Evolutionary conservation across 2,329 filamentous ascomycete genomes (phyloP).

Genomic region (Alternaria alternata): DNA sequence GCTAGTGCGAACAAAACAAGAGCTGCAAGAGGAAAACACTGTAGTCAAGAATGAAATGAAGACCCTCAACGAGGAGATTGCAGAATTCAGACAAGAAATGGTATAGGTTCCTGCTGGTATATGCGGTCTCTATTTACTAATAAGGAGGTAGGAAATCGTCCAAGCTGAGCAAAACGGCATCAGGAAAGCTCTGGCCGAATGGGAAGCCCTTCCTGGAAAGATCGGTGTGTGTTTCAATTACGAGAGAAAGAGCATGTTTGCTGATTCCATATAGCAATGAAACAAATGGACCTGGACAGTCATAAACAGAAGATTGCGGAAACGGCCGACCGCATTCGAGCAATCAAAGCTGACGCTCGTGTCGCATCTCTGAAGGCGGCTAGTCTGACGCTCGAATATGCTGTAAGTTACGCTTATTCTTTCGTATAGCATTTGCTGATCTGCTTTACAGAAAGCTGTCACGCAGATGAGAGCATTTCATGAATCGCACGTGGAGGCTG

Average conservation of each 20-base stretch:
- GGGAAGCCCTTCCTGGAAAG: conserved; percentile 72
- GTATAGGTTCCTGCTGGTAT: conserved; percentile 1
- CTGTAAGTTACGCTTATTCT: conserved; percentile 51
- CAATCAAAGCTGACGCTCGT: conserved; percentile 54
- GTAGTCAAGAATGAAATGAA: conserved; percentile 41
- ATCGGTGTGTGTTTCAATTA: conserved; percentile 63
- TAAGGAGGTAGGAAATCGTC: conserved; percentile 45
- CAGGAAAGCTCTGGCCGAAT: conserved; percentile 72
- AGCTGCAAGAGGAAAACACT: conserved; percentile 44
- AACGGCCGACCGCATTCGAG: conserved; percentile 59
- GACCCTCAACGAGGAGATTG: conserved; percentile 31
- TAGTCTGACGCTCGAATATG: conserved; percentile 61
- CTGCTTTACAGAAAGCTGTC: conserved; percentile 62
- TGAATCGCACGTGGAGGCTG: conserved; percentile 71
- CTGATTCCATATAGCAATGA: conserved; percentile 49
- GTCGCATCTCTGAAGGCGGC: conserved; percentile 53
- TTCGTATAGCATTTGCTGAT: background rate
- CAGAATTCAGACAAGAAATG: conserved; percentile 16
- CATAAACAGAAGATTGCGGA: conserved; percentile 52
- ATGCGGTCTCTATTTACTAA: background rate
- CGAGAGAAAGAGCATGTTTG: background rate
- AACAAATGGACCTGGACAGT: conserved; percentile 57
- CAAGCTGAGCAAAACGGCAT: conserved; percentile 70
- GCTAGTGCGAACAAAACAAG: conserved; percentile 49
- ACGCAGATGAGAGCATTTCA: conserved; percentile 69